Conservation (phyloP, 495 filamentous ascomycete genomes). For the Daldinia bambusicola region DNA sequence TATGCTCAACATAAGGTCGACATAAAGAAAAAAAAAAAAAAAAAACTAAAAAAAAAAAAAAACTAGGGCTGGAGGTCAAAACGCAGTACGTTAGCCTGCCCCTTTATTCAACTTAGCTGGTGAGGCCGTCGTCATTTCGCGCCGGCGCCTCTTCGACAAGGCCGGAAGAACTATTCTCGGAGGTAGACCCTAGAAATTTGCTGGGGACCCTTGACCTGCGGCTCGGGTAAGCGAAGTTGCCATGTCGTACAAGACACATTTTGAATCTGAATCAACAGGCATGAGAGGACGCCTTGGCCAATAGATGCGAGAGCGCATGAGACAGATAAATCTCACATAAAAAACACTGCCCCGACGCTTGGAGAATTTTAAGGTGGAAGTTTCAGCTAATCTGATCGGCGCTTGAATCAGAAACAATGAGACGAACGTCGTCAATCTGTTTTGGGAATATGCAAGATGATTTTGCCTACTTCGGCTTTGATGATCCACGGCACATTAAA, state of each 20-base stretch:
- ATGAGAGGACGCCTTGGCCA: conserved; percentile 18
- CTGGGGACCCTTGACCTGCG: conserved; percentile 29
- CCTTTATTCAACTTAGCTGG: conserved; percentile 32
- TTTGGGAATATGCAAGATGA: conserved; percentile 28
- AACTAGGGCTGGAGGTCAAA: conserved; percentile 22
- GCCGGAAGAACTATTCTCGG: conserved; percentile 30
- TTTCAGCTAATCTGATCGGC: conserved; percentile 42
- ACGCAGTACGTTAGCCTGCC: conserved; percentile 23
- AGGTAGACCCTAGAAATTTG: conserved; percentile 27
- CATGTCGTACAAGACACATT: conserved; percentile 1
- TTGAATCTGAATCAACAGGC: conserved; percentile 42
- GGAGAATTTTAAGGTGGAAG: conserved; percentile 28
- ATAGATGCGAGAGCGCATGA: conserved; percentile 32
- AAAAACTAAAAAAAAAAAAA: conserved; percentile 9
- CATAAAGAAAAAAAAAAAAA: conserved; percentile 9
- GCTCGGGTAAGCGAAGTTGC: conserved; percentile 30
- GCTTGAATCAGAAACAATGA: conserved; percentile 20
- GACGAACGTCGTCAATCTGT: conserved; percentile 32
- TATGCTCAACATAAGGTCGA: too few species aligned
- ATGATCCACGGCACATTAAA: conserved; percentile 13
- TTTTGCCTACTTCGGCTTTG: conserved; percentile 11
- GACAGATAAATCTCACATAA: conserved; percentile 32
- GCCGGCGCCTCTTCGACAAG: conserved; percentile 29
- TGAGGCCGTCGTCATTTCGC: conserved; percentile 44
- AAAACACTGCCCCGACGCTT: conserved; percentile 13